A percentile compares a stretch with the other conserved stretches of the same genome.
Conservation (phyloP, 495 filamentous ascomycete genomes). For the Penicillium bialowiezense region DNA sequence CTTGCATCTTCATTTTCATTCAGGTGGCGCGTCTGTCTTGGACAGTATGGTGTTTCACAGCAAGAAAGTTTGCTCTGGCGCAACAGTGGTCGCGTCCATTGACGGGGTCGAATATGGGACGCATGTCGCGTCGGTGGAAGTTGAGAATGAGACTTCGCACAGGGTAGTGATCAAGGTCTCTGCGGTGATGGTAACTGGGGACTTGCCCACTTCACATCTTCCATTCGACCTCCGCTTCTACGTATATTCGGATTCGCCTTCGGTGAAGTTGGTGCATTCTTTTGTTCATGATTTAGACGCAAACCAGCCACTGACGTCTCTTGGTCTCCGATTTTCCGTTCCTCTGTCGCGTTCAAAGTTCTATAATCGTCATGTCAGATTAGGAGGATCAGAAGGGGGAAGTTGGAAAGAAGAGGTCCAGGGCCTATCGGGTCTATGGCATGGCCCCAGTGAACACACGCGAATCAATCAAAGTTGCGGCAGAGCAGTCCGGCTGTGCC, state of each 20-base stretch:
- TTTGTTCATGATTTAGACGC: conserved; percentile 33
- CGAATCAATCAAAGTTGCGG: conserved; percentile 12
- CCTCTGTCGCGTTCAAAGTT: conserved; percentile 31
- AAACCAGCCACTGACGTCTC: conserved; percentile 30
- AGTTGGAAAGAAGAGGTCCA: conserved; percentile 41
- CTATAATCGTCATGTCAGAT: conserved; percentile 38
- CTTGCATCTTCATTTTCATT: conserved; percentile 6
- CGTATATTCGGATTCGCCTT: conserved; percentile 33
- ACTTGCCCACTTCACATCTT: conserved; percentile 11
- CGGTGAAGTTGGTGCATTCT: conserved; percentile 32
- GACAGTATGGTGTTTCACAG: conserved; percentile 7
- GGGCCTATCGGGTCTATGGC: conserved; percentile 37
- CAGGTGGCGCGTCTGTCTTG: conserved; percentile 8
- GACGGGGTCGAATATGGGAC: conserved; percentile 5
- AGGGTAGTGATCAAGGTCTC: conserved; percentile 13
- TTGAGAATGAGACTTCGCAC: conserved; percentile 13
- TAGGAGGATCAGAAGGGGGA: conserved; percentile 35
- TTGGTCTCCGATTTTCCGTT: conserved; percentile 36
- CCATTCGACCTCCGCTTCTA: conserved; percentile 43
- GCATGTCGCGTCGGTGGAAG: background rate
- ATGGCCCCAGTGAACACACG: conserved; percentile 27
- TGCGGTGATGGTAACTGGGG: conserved; percentile 2
- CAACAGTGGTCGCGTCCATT: conserved; percentile 14
- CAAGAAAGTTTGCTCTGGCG: conserved; percentile 7
- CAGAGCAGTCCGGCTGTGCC: background rate